Conservation (phyloP, 179 eudicot genomes). For the Monotropa hypopitys region DNA sequence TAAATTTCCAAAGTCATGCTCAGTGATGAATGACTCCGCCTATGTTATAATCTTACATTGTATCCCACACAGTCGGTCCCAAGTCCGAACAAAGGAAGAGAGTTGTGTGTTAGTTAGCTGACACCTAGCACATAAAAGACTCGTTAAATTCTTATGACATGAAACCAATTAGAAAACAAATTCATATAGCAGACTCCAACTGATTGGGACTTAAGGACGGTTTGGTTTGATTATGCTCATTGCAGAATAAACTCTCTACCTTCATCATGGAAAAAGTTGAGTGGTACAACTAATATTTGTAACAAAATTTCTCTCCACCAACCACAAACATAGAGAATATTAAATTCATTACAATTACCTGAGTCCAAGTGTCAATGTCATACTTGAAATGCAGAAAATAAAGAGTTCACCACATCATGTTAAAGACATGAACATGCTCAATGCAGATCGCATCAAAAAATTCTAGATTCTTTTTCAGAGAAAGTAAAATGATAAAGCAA, state of each 20-base stretch:
- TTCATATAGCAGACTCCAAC: not conserved
- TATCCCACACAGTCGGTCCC: too few relatives aligned
- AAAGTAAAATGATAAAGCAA: not conserved
- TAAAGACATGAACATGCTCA: not conserved
- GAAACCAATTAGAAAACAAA: too few relatives aligned
- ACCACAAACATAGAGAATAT: not conserved
- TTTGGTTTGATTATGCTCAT: not conserved
- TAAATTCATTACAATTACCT: not conserved
- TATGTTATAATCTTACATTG: too few relatives aligned
- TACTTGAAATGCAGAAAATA: not conserved
- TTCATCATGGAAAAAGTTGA: not conserved
- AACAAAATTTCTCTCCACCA: not conserved
- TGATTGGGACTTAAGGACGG: not conserved
- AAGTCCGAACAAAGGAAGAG: too few relatives aligned
- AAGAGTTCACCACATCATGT: too few relatives aligned
- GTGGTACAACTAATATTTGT: not conserved
- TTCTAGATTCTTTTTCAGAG: not conserved
- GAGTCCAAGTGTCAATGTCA: not conserved
- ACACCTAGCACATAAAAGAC: too few relatives aligned
- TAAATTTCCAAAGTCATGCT: not conserved
- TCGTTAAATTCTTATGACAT: too few relatives aligned
- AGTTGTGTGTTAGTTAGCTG: too few relatives aligned
- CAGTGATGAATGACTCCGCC: not conserved
- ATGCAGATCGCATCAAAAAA: not conserved
- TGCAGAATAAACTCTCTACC: not conserved